Percentiles rank a stretch among this genome's conserved stretches.
Conservation (phyloP, 2,329 filamentous ascomycete species). For the Talaromyces sp. region DNA sequence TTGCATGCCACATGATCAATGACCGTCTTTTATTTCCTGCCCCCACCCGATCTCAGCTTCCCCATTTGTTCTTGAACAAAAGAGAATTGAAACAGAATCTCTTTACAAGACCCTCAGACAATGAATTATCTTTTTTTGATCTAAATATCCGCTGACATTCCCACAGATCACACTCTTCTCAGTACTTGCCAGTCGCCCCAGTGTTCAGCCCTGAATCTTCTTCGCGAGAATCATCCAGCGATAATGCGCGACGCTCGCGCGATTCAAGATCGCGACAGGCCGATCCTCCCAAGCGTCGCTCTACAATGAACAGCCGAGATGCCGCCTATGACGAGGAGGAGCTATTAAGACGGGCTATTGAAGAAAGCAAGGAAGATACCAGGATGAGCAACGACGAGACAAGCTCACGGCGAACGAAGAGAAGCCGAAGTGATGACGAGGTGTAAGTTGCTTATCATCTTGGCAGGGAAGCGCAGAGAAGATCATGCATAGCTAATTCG, state of each 20-base stretch:
- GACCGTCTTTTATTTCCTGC: conserved; percentile 8
- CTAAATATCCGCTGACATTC: conserved; percentile 30
- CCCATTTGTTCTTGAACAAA: neutral
- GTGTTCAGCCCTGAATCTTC: conserved; percentile 47
- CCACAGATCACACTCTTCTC: conserved; percentile 60
- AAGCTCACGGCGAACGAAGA: conserved; percentile 68
- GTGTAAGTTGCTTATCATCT: conserved; percentile 64
- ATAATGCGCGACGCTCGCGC: conserved; percentile 39
- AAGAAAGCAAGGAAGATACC: conserved; percentile 87
- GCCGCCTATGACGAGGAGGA: conserved; percentile 96
- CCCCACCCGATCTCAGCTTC: neutral
- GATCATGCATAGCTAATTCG: neutral
- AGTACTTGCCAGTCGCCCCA: conserved; percentile 59
- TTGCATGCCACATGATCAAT: neutral
- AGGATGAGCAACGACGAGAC: conserved; percentile 52
- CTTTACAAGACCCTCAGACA: neutral
- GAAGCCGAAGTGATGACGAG: conserved; percentile 86
- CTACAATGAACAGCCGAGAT: conserved; percentile 95
- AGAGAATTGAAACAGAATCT: neutral
- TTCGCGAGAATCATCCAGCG: conserved; percentile 45
- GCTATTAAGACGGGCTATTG: conserved; percentile 81
- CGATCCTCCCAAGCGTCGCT: conserved; percentile 74
- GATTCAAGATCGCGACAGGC: conserved; percentile 50
- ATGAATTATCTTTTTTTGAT: neutral
- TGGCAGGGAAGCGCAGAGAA: neutral